A percentile compares a stretch with the other conserved stretches of the same genome.
phyloP scores from a whole-genome alignment of 805 yeast species.

The Maudiozyma pseudohumilis region DNA sequence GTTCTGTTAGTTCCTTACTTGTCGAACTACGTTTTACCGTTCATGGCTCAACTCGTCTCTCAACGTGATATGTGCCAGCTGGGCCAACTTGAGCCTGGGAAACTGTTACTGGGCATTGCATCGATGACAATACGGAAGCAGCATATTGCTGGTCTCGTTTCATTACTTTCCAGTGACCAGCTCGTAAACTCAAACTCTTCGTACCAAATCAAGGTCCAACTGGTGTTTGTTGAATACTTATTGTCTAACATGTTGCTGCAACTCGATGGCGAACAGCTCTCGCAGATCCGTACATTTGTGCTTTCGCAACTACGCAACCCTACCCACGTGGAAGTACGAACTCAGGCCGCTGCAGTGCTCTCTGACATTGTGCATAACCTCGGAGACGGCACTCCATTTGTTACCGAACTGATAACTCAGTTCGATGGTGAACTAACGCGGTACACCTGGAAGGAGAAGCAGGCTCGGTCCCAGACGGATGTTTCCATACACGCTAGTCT shows the following conservation, averaged over 20 bases:
- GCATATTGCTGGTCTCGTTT: slow-evolving; percentile 1
- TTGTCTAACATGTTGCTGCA: slow-evolving; percentile 58
- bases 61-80: slow-evolving; percentile 76
- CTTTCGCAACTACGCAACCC: slow-evolving; percentile 43
- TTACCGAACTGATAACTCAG: slow-evolving; percentile 32
- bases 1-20: slow-evolving; percentile 44
- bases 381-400: slow-evolving; percentile 29
- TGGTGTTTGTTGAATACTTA: slow-evolving; percentile 62
- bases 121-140: slow-evolving; percentile 35
- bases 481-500: slow-evolving; percentile 71
- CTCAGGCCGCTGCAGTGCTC: slow-evolving; percentile 60
- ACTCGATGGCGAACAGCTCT: slow-evolving; percentile 39
- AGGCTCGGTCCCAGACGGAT: slow-evolving; percentile 32
- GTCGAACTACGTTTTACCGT: slow-evolving; percentile 50
- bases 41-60: slow-evolving; percentile 50
- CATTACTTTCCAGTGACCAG: neutral
- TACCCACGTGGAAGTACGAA: slow-evolving; percentile 64
- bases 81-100: slow-evolving; percentile 47
- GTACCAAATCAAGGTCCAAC: slow-evolving; percentile 55
- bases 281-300: slow-evolving; percentile 41
- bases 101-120: slow-evolving; percentile 38
- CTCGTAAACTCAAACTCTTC: slow-evolving; percentile 30
- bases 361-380: slow-evolving; percentile 69
- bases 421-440: slow-evolving; percentile 30
- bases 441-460: slow-evolving; percentile 22